These are phyloP conservation scores for Lyophyllum atratum DNA, from an alignment of 768 basidiomycete species.

Conservation along the genomic window DNA sequence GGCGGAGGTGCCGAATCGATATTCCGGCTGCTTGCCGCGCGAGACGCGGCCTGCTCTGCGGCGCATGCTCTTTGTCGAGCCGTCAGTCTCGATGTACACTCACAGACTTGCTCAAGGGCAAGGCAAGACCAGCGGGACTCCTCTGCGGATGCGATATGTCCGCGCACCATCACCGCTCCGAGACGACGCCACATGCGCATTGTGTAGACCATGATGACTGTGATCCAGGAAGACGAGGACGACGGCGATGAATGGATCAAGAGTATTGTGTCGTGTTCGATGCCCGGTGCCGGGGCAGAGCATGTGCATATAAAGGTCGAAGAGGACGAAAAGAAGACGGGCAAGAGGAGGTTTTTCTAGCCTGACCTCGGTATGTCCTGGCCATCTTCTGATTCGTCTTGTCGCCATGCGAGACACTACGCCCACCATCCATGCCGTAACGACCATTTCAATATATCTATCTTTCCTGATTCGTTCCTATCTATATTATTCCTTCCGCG, in stretches of 20 bases:
- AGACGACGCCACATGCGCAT: constrained; percentile 28
- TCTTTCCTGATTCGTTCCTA: constrained; percentile 2
- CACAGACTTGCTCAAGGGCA: constrained; percentile 85
- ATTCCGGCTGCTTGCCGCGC: constrained; percentile 91
- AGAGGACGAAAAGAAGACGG: constrained; percentile 72
- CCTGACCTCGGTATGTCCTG: neutral
- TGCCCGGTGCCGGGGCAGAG: constrained; percentile 38
- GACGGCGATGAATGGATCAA: constrained; percentile 90
- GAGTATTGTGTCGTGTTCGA: constrained; percentile 69
- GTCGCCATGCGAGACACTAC: neutral
- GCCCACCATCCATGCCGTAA: neutral
- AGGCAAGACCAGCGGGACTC: constrained; percentile 69
- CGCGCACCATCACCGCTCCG: constrained; percentile 5
- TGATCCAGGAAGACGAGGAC: constrained; percentile 67
- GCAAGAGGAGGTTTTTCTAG: constrained; percentile 77
- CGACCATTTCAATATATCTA: constrained; percentile 8
- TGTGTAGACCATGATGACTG: constrained; percentile 70
- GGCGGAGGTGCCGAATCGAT: constrained; percentile 88
- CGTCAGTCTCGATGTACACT: constrained; percentile 87
- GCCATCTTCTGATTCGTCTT: neutral
- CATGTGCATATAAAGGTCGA: constrained; percentile 78
- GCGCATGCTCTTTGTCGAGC: constrained; percentile 93
- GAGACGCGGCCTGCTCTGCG: constrained; percentile 89
- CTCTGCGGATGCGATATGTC: constrained; percentile 73
- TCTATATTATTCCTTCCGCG: neutral